Conservation (phyloP, 345 rosid species). For the Nephelium lappaceum region DNA sequence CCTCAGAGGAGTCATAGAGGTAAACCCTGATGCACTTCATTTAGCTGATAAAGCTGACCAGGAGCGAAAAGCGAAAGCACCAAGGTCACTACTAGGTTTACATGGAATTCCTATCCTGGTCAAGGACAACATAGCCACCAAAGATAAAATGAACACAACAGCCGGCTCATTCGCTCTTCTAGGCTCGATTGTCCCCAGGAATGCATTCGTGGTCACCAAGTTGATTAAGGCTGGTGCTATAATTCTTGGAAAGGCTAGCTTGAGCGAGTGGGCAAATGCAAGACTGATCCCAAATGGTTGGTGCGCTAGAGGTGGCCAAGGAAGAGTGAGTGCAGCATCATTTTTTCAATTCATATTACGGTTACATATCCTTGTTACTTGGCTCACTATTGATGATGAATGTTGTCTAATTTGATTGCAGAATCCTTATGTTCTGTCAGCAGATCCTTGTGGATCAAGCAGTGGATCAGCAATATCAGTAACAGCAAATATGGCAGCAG, state of each 20-base stretch:
- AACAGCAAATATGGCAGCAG: constrained; percentile 35
- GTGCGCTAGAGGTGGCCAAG: constrained; percentile 44
- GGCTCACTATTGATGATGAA: background rate
- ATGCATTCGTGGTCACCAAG: constrained; percentile 42
- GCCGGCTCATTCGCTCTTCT: constrained; percentile 44
- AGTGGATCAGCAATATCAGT: constrained; percentile 36
- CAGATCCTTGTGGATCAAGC: constrained; percentile 31
- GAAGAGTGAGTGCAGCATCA: constrained; percentile 22
- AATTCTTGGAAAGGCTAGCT: constrained; percentile 42
- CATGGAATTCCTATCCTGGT: constrained; percentile 52
- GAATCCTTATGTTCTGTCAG: constrained; percentile 21
- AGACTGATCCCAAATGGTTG: constrained; percentile 30
- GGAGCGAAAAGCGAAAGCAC: background rate
- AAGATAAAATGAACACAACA: constrained; percentile 33
- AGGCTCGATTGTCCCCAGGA: constrained; percentile 37
- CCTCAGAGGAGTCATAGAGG: constrained; percentile 15
- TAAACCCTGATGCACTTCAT: constrained; percentile 18
- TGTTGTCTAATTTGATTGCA: constrained; percentile 15
- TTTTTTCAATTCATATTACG: background rate
- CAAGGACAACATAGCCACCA: constrained; percentile 41
- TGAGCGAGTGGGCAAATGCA: constrained; percentile 32
- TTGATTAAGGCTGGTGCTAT: constrained; percentile 42
- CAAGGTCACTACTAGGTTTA: background rate
- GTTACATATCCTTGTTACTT: background rate
- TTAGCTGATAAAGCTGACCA: constrained; percentile 22